Base-by-base conservation (phyloP, 306 rosid species). In the Purshia tridentata region DNA sequence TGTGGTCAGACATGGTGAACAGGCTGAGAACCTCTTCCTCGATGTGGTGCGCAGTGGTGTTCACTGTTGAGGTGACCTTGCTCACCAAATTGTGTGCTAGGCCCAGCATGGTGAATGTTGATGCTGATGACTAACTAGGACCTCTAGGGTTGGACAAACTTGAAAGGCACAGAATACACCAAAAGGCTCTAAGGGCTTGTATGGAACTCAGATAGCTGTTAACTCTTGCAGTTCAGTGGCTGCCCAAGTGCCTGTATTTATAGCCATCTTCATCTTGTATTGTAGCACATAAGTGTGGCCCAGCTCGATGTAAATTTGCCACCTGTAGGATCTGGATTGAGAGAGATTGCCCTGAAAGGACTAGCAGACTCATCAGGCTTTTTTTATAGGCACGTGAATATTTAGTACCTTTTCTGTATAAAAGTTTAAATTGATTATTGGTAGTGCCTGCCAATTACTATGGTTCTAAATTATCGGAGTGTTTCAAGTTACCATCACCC, bases 1-100 rank as follows among this genome's bases (percentile, higher is more conserved):
- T 84, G 10, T 78, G 76, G 61, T 84, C 93, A 0, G 86, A 77
- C 81, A 79, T 65, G 75, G 74, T 78, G 20, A 88, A 72, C 6
- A 87, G 81, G 78, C 75, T 80, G 3, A 76, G 76, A 23, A 2
- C 35, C 76, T 78, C 86, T 18, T 65, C 40, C 73, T 8, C 63
- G 14, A 29, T 54, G 42, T 55, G 72, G 6, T 42, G 73, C 46
- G 22, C 56, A 10, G 18, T 10, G 55, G 9, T 61, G 69, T 49
- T 14, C 50, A 72, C 60, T 13, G 47, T 3, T 0, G 54, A 55
- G 66, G 66, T 56, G 56, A 56, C 75, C 66, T 56, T 20, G 65
- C 66, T 44, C 55, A 45, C 66, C 67, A 0, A 45, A 71, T 56
- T 44, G 5, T 42, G 54, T 5, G 72, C 61, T 5, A 68, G 3